Conservation (phyloP, 257 asterid species). For the Ligustrum vulgare region DNA sequence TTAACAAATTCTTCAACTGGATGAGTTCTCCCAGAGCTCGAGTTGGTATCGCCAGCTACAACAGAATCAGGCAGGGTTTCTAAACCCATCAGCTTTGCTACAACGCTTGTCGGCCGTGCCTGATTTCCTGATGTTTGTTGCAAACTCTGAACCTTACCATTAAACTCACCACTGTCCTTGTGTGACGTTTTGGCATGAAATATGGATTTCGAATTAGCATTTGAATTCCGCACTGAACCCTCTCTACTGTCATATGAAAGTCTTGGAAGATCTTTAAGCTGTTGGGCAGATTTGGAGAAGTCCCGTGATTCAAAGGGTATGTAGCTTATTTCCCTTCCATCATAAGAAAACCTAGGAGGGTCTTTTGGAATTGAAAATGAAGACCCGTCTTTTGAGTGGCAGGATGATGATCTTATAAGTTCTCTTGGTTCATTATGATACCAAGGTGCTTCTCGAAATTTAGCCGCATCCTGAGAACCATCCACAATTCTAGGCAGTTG, state of each 20-base stretch:
- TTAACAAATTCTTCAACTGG: constrained; percentile 35
- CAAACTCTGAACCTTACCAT: constrained; percentile 29
- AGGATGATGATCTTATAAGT: constrained; percentile 71
- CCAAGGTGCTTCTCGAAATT: constrained; percentile 67
- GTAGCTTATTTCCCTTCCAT: constrained; percentile 58
- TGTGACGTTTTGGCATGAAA: constrained; percentile 36
- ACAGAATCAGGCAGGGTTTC: constrained; percentile 60
- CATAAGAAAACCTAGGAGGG: constrained; percentile 80
- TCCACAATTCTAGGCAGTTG: constrained; percentile 30
- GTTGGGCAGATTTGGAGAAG: constrained; percentile 47
- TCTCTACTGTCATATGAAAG: constrained; percentile 85
- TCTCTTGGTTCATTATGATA: constrained; percentile 53
- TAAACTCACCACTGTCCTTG: constrained; percentile 35
- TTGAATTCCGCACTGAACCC: constrained; percentile 47
- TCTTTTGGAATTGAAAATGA: constrained; percentile 44
- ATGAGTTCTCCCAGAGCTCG: constrained; percentile 26
- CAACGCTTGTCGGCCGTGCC: constrained; percentile 77
- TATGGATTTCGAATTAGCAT: constrained; percentile 46
- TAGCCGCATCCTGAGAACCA: constrained; percentile 28
- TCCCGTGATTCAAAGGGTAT: constrained; percentile 45
- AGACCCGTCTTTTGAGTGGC: constrained; percentile 58
- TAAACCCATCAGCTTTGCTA: constrained; percentile 95
- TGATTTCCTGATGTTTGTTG: constrained; percentile 40
- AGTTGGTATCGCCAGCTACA: constrained; percentile 36
- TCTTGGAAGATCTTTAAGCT: constrained; percentile 70